Base-by-base conservation (phyloP, 805 yeast genomes). In the Torulaspora gathmanii region DNA sequence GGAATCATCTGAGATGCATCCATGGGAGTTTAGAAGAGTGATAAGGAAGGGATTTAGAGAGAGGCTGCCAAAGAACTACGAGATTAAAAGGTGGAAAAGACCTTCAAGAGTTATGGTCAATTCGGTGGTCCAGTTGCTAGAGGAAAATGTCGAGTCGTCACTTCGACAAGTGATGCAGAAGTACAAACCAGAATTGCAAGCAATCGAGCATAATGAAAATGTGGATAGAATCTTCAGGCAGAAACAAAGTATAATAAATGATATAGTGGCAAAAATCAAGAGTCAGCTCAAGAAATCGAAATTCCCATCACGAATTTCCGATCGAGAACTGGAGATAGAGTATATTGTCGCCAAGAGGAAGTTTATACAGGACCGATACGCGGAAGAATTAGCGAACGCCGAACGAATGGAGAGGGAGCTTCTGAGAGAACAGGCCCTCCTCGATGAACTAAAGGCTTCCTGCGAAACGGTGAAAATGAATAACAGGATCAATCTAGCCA, bases 331-430 rank as follows among this genome's bases (percentile, higher is more conserved):
- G 30, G 63, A 63, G 42, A 54, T 59, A 5, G 67, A 63, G 35
- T 61, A 59, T 37, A 53, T 63, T 13, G 60, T 56, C 42, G 55
- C 63, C 16, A 64, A 63, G 44, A 53, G 67, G 17, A 47, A 54
- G 27, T 57, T 49, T 35, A 56, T 64, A 11, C 65, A 63, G 40
- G 46, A 52, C 16, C 50, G 52, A 5, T 55, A 54, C 42, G 46
- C 55, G 1, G 49, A 50, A 13, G 65, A 62, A 39, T 37, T 57
- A 40, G 42, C 41, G 16, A 53, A 50, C 29, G 50, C 57, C 1
- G 63, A 64, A 40, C 46, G 45, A 11, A 34, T 64, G 16, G 58
- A 61, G 39, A 36, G 46, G n/a, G 57, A 53, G 36, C 39, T 61
- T 13, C 22, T 46, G 9, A 50, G 54, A 20, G 57, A 61, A 38